phyloP scores from a whole-genome alignment of 768 basidiomycete genomes.

The Phylloporus scabripes region DNA sequence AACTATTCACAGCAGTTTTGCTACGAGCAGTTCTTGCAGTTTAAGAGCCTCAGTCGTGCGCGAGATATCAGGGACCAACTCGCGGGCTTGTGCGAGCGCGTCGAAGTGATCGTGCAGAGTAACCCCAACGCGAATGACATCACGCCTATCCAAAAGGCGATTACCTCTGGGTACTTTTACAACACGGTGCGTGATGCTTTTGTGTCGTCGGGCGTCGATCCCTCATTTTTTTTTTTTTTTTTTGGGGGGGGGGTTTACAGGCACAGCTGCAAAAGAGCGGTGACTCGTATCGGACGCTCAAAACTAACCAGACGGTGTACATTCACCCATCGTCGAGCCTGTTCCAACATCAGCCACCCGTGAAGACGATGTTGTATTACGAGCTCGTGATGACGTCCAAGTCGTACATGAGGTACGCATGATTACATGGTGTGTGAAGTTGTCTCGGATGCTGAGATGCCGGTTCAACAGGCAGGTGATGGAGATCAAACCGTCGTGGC shows the following conservation, averaged over 20 bases:
- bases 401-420: constrained; percentile 79
- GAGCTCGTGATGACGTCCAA: constrained; percentile 97
- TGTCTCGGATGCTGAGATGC: not conserved
- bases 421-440: not conserved
- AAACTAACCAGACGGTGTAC: constrained; percentile 93
- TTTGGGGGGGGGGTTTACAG: constrained; percentile 40
- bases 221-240: not conserved
- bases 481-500: constrained; percentile 96
- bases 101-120: constrained; percentile 82
- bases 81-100: constrained; percentile 92
- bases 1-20: constrained; percentile 97
- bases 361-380: constrained; percentile 87
- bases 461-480: constrained; percentile 68
- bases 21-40: constrained; percentile 93
- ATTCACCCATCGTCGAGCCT: constrained; percentile 94
- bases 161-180: constrained; percentile 95
- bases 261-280: constrained; percentile 93
- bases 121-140: constrained; percentile 94
- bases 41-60: constrained; percentile 89
- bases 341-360: constrained; percentile 93
- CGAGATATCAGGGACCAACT: constrained; percentile 96
- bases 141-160: constrained; percentile 88
- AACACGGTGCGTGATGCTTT: constrained; percentile 60
- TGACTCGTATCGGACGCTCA: constrained; percentile 94
- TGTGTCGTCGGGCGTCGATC: not conserved